phyloP scores from a whole-genome alignment of 371 early-diverging fungal genomes.

The Conidiobolus incongruus region DNA sequence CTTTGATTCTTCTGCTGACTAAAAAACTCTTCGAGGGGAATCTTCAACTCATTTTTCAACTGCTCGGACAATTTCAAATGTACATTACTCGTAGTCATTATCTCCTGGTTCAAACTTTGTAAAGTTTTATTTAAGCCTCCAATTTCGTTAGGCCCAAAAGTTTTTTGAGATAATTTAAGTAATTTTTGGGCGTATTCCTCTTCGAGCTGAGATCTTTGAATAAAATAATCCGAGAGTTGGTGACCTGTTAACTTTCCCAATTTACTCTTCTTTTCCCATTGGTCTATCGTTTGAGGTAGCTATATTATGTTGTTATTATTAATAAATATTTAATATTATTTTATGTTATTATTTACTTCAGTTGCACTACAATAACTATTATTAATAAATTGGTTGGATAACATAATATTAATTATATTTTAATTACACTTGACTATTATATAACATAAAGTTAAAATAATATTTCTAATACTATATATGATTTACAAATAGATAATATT shows the following conservation, averaged over 20 bases:
- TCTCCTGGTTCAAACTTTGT: neutral
- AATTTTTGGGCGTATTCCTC: constrained; percentile 1
- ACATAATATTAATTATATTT: too few species aligned
- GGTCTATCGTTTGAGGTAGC: too few species aligned
- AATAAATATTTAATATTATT: too few species aligned
- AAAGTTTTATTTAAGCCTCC: neutral
- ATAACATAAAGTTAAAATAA: too few species aligned
- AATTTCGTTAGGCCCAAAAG: neutral
- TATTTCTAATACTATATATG: too few species aligned
- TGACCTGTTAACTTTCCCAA: neutral
- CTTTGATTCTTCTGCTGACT: neutral
- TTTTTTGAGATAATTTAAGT: neutral
- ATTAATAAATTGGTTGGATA: too few species aligned
- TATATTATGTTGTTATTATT: too few species aligned
- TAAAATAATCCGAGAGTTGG: neutral
- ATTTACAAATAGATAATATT: too few species aligned
- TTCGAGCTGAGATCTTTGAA: constrained; percentile 2
- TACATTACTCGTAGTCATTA: neutral
- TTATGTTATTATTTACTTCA: too few species aligned
- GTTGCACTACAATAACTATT: too few species aligned
- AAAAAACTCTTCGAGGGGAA: neutral
- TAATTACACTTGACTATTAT: too few species aligned
- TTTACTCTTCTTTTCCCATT: too few species aligned
- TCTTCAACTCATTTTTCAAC: neutral
- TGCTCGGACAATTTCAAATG: neutral